These are phyloP conservation scores for Talaromyces funiculosus DNA, from an alignment of 2,329 filamentous ascomycete genomes.

Conservation along the genomic window DNA sequence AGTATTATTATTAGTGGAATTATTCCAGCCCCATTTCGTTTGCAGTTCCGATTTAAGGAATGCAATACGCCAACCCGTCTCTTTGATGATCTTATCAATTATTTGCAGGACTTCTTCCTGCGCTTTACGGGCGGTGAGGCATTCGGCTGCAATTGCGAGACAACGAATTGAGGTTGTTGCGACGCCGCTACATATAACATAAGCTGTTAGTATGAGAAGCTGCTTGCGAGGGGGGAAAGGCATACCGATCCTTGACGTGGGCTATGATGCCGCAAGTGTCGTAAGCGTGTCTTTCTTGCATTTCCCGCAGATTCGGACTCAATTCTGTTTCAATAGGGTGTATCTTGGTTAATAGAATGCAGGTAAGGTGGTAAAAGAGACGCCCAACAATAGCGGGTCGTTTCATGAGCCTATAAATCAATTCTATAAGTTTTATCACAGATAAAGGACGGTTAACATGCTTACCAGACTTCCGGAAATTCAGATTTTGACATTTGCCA, in stretches of 20 bases:
- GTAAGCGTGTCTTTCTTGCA: constrained; percentile 69
- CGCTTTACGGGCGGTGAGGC: constrained; percentile 62
- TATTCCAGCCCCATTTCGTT: constrained; percentile 69
- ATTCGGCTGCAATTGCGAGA: constrained; percentile 69
- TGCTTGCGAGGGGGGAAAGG: neutral
- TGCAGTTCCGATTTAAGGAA: constrained; percentile 69
- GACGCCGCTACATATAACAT: constrained; percentile 61
- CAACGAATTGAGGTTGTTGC: constrained; percentile 73
- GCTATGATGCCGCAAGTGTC: constrained; percentile 86
- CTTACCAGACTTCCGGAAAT: constrained; percentile 82
- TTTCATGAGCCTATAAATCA: constrained; percentile 65
- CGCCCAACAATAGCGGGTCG: constrained; percentile 73
- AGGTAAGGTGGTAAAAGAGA: constrained; percentile 82
- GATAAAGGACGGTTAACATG: constrained; percentile 10
- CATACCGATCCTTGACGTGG: constrained; percentile 68
- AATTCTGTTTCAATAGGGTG: constrained; percentile 62
- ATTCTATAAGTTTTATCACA: neutral
- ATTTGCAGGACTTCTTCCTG: constrained; percentile 77
- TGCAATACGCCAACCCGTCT: constrained; percentile 72
- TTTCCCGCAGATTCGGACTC: constrained; percentile 61
- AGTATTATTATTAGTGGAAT: neutral
- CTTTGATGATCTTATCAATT: constrained; percentile 66
- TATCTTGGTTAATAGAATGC: constrained; percentile 72
- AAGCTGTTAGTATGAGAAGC: neutral
- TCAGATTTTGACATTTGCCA: constrained; percentile 63